Evolutionary conservation across 1,284 basidiomycete species (phyloP), one percentile per base, ranked within the genome.

Genomic region (Cryptococcus hybrid): DNA sequence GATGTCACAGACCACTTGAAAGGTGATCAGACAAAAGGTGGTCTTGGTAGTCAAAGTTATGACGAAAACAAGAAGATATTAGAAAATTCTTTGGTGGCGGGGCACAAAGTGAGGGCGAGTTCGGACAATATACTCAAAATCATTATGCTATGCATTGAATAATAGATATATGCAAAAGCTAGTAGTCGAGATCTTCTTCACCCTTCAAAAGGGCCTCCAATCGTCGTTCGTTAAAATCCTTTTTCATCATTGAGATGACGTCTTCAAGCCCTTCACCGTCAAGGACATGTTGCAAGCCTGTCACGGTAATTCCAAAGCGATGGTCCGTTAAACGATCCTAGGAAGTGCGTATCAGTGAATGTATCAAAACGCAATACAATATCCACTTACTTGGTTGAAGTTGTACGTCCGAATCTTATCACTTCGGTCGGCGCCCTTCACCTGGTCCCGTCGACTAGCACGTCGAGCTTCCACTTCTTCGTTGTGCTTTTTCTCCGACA

Each of bases 401-500:
- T 95, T 95, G 75, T 96, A 97, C 5, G 94, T 97, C 59, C 93
- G 80, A 58, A 96, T 88, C 74, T 96, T 96, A 69, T 96, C 92
- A 65, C 89, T 91, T 18, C 93, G 80, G 69, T 92, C 90, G 2
- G 86, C 86, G 0, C 86, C 86, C 52, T 85, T 84, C 13, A 96
- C 87, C 43, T 96, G 85, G 62, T 79, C 86, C 39, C 85, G 80
- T 9, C 91, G 82, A 3, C 83, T 82, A 0, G 84, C 85, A n/a
- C 89, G 85, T 3, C 86, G 84, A 54, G 84, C 84, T 5, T 84
- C 84, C 47, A 88, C 84, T 12, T 92, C 88, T 51, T 83, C 82
- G 3, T 80, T 83, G 5, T 92, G 79, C 69, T 88, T 90, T 38
- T 82, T 80, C 67, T 93, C 90, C 78, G 93, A 84, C 6, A 96